These are phyloP conservation scores for Spinacia oleracea DNA, from an alignment of 179 eudicot species.

Conservation along the genomic window DNA sequence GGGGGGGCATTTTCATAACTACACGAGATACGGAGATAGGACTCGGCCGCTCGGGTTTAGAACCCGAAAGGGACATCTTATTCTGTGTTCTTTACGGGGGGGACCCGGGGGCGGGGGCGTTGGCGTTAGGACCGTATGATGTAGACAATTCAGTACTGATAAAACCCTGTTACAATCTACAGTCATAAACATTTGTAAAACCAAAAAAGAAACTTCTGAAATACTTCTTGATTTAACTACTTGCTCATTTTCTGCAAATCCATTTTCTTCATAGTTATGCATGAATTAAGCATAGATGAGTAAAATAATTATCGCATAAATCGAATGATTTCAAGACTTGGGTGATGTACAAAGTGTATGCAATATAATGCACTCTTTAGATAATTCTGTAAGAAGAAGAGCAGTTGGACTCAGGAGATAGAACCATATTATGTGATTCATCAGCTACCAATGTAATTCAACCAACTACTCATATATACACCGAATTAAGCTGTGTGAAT, in stretches of 20 bases:
- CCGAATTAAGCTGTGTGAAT: background rate
- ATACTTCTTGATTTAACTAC: no score
- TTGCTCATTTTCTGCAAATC: background rate
- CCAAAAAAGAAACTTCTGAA: no score
- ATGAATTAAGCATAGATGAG: background rate
- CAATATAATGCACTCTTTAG: constrained; percentile 14
- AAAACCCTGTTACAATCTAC: no score
- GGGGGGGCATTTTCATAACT: no score
- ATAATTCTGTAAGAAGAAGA: constrained; percentile 1
- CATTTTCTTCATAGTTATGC: background rate
- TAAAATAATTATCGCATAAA: background rate
- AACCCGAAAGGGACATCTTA: no score
- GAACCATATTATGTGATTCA: background rate
- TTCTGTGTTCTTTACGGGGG: no score
- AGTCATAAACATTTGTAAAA: no score
- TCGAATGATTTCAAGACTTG: background rate
- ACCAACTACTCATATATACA: constrained; percentile 25
- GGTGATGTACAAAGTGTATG: constrained; percentile 15
- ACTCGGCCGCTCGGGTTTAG: no score
- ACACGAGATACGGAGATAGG: no score
- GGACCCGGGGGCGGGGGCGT: no score
- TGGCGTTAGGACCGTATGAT: no score
- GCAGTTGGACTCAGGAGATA: background rate
- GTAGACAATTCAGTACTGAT: no score
- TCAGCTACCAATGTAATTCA: background rate